Evolutionary conservation across 108 stramenopile genomes (phyloP).

Genomic region (Stephanodiscus minutulus): DNA sequence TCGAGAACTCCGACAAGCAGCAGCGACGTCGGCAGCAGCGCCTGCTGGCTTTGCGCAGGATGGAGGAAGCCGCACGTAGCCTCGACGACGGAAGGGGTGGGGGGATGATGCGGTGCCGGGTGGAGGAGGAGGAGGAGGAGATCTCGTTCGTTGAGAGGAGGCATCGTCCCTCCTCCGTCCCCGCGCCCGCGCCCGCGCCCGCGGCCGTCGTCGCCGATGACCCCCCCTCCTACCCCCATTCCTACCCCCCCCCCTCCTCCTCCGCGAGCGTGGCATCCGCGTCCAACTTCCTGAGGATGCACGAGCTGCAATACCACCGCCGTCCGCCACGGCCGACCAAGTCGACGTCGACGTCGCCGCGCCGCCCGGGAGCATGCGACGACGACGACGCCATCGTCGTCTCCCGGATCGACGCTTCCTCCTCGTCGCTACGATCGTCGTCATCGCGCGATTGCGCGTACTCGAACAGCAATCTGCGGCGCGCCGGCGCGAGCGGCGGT

Average conservation of each 20-base stretch:
- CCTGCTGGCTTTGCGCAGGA: conserved; percentile 36
- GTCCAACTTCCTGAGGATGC: neutral
- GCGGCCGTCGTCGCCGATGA: neutral
- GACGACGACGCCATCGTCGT: neutral
- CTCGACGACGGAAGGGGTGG: too few species aligned
- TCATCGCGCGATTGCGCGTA: neutral
- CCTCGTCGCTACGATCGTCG: neutral
- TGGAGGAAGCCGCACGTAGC: conserved; percentile 42
- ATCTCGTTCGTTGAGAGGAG: neutral
- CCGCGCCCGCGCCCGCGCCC: conserved; percentile 8
- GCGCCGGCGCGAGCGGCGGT: too few species aligned
- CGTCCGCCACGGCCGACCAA: too few species aligned
- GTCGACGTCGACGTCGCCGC: neutral
- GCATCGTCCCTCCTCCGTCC: neutral
- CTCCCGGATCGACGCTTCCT: conserved; percentile 18
- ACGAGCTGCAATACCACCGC: neutral
- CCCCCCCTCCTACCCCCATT: neutral
- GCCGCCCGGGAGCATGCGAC: neutral
- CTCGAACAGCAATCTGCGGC: too few species aligned
- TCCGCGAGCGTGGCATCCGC: neutral
- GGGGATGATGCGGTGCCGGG: too few species aligned
- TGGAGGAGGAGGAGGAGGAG: neutral
- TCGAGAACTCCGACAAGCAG: conserved; percentile 26
- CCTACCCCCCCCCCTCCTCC: neutral
- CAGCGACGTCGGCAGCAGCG: conserved; percentile 40